Conservation (phyloP, 306 rosid genomes). For the Quercus variabilis region DNA sequence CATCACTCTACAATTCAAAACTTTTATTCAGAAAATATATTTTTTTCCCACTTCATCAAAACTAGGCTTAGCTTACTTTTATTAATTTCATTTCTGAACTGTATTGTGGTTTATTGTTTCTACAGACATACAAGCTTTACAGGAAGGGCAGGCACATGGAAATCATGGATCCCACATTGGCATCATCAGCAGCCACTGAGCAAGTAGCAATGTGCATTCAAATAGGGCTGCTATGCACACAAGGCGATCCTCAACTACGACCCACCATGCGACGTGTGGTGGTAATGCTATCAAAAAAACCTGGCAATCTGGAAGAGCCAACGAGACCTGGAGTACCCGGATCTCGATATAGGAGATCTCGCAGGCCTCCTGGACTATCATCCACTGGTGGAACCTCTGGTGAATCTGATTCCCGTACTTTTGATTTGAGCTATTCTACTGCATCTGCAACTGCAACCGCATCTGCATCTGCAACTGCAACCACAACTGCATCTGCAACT, state of each 20-base stretch:
- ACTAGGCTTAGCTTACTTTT: background rate
- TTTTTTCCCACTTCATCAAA: background rate
- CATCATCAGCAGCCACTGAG: constrained; percentile 43
- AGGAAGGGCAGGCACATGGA: constrained; percentile 79
- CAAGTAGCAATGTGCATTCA: constrained; percentile 60
- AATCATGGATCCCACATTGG: constrained; percentile 58
- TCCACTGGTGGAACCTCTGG: constrained; percentile 52
- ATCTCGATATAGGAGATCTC: constrained; percentile 57
- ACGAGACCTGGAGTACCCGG: constrained; percentile 71
- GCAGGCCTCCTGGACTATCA: constrained; percentile 33
- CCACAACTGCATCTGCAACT: background rate
- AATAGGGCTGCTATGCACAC: constrained; percentile 44
- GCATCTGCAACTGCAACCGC: constrained; percentile 25
- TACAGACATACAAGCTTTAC: constrained; percentile 79
- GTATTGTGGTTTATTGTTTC: background rate
- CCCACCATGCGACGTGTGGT: constrained; percentile 79
- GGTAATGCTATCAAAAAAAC: constrained; percentile 67
- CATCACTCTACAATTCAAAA: too few relatives aligned
- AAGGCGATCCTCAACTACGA: constrained; percentile 70
- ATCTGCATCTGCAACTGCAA: constrained; percentile 20
- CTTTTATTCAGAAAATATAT: too few relatives aligned
- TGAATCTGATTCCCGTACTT: constrained; percentile 38
- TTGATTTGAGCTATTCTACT: constrained; percentile 37
- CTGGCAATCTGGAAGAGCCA: constrained; percentile 71
- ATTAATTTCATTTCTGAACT: background rate